These are phyloP conservation scores for Malus sylvestris DNA, from an alignment of 306 rosid species.

Conservation along the genomic window DNA sequence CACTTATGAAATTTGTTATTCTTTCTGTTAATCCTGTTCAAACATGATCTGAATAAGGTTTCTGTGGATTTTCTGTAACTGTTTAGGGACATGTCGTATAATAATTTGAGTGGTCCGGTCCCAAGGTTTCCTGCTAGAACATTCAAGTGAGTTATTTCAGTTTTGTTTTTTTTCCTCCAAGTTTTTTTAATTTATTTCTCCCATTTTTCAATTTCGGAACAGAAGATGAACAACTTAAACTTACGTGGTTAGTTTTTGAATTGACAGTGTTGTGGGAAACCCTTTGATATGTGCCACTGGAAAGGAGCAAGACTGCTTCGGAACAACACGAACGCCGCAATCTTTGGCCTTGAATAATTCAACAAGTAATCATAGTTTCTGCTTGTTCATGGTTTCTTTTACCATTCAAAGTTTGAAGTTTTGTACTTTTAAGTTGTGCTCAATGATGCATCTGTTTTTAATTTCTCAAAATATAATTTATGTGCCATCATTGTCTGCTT, in stretches of 20 bases:
- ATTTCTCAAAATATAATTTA: not conserved
- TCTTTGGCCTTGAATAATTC: slow-evolving; percentile 36
- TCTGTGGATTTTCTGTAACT: slow-evolving; percentile 2
- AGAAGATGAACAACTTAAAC: not conserved
- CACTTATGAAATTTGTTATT: not conserved
- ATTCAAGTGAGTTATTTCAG: slow-evolving; percentile 54
- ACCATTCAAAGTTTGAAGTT: slow-evolving; percentile 9
- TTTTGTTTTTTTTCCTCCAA: not conserved
- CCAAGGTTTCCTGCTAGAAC: slow-evolving; percentile 66
- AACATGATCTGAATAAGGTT: not conserved
- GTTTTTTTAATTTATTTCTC: too few relatives aligned
- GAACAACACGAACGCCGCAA: slow-evolving; percentile 25
- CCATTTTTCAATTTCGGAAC: too few relatives aligned
- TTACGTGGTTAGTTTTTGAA: slow-evolving; percentile 13
- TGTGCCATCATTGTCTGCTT: not conserved
- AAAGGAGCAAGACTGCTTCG: slow-evolving; percentile 49
- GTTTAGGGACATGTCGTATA: slow-evolving; percentile 74
- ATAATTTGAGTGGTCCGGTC: slow-evolving; percentile 79
- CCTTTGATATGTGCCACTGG: slow-evolving; percentile 64
- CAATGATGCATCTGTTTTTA: too few relatives aligned
- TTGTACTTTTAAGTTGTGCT: not conserved
- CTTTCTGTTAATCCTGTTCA: not conserved
- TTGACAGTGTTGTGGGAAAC: slow-evolving; percentile 71
- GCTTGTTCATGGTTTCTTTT: slow-evolving; percentile 5
- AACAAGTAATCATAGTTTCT: slow-evolving; percentile 51